Percentiles rank a stretch among this genome's conserved stretches.
phyloP scores from a whole-genome alignment of 495 filamentous ascomycete species.

The Bathelium albidoporum region DNA sequence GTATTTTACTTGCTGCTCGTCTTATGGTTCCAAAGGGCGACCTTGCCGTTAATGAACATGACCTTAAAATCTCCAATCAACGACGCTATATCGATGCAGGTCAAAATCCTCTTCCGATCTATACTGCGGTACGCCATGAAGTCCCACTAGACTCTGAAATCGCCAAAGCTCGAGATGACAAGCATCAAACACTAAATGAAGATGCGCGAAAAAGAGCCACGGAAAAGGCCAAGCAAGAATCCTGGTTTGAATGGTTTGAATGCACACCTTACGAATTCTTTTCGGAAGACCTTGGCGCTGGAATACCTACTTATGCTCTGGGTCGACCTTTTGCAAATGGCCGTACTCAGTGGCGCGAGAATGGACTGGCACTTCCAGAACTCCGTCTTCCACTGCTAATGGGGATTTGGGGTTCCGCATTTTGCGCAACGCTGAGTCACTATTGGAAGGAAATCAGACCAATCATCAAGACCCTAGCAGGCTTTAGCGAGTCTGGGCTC shows the following conservation, averaged over 20 bases:
- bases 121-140: conserved; percentile 89
- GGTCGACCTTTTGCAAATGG: conserved; percentile 74
- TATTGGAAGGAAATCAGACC: conserved; percentile 92
- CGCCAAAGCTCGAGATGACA: conserved; percentile 21
- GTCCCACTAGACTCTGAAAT: conserved; percentile 46
- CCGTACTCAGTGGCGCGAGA: conserved; percentile 46
- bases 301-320: conserved; percentile 90
- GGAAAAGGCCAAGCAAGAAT: conserved; percentile 56
- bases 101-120: conserved; percentile 80
- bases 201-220: conserved; percentile 41
- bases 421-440: conserved; percentile 88
- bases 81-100: conserved; percentile 59
- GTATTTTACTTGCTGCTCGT: conserved; percentile 70
- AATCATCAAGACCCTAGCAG: conserved; percentile 57
- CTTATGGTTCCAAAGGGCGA: conserved; percentile 79
- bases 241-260: conserved; percentile 99
- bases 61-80: conserved; percentile 86
- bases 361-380: conserved; percentile 64
- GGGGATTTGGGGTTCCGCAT: conserved; percentile 90
- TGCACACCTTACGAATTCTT: conserved; percentile 92
- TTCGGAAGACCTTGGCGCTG: conserved; percentile 81
- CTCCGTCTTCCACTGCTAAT: conserved; percentile 68
- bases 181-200: conserved; percentile 24
- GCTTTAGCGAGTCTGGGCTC: conserved; percentile 86
- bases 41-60: conserved; percentile 57